Evolutionary conservation across 805 yeast genomes (phyloP), one percentile per base, ranked within the genome.

Genomic region (Saturnispora dispora): DNA sequence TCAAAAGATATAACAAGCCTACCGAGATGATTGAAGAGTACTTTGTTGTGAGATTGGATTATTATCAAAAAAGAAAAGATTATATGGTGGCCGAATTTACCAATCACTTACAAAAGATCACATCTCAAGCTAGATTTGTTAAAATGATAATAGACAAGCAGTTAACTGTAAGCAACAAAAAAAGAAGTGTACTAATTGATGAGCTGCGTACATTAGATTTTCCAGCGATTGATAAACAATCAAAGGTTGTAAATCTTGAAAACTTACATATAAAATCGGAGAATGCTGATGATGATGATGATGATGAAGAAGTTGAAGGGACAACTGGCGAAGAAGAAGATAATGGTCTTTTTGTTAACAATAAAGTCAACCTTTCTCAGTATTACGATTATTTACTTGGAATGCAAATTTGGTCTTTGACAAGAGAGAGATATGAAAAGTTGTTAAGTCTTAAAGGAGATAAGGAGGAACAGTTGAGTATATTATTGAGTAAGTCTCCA

Each of bases 351-450:
- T 76, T 78, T n/a, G 64, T 65, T 23, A 62, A 62, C 22, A 64
- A 64, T 48, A 62, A 61, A 42, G 76, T 73, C 47, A 83, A 81
- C 23, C 69, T 78, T 15, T 74, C 75, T 48, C 78, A 88, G 9
- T 74, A 83, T 6, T 91, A 81, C 66, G 98, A 93, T 61, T 93
- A 93, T 60, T 73, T 93, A 56, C 73, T 93, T 49, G 95, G 93
- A 50, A 86, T 93, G 96, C 79, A 89, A 35, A 82, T 93, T 57
- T 88, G 96, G 93, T 85, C 96, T 37, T 78, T 93, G 63, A 91
- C 99, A 0, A 76, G 75, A 53, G 99, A 93, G 68, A 78, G 93
- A 59, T 93, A 90, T 63, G 90, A 88, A 60, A 82, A 78, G 58
- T 71, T 93, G 57, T 71, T 89, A 60, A 75, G 75, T 50, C 95